Base-by-base conservation (phyloP, 352 stramenopile species). In the Phytophthora fragariae region DNA sequence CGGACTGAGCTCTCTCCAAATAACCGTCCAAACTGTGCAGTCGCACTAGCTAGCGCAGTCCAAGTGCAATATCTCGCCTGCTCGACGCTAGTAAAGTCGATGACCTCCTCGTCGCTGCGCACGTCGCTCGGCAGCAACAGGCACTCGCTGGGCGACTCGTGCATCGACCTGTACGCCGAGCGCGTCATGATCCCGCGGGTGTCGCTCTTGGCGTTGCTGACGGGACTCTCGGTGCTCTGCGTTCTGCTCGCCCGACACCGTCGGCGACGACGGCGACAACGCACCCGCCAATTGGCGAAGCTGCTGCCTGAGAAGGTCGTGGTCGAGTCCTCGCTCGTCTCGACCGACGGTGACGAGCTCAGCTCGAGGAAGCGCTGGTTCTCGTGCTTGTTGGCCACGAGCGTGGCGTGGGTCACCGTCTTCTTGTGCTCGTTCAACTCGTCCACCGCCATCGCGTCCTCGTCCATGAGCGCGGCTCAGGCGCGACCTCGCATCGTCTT, bases 401-500 rank as follows among this genome's bases (percentile, higher is more conserved):
- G 75, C 2, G 67, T 79, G 10, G 65, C 73, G 53, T 89, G 79
- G 79, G 79, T 83, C 6, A 47, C 46, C 17, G 56, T 87, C 37
- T 75, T 85, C 29, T 62, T 89, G 6, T 77, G 72, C 37, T 76
- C 57, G 19, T 85, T 86, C 66, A 70, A 80, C 59, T 69, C 77
- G 24, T 84, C 77, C 41, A 75, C 67, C 2, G 46, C 62, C 19
- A 62, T 60, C 46, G 57, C 65, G 21, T 52, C 54, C 21, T 67
- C 57, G n/a, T 53, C 35, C n/a, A 70, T 75, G 62, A 71, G 68
- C 35, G 56, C 56, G 11, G 49, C 63, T 21, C 62, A 78, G 24
- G 70, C 59, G 11, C 76, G 70, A 29, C 80, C 82, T 1, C 80
- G 79, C 21, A 74, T 85, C 46, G 81, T 88, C 4, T 90, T 88